Conservation (phyloP, 805 yeast species). For the Hanseniaspora singularis region DNA sequence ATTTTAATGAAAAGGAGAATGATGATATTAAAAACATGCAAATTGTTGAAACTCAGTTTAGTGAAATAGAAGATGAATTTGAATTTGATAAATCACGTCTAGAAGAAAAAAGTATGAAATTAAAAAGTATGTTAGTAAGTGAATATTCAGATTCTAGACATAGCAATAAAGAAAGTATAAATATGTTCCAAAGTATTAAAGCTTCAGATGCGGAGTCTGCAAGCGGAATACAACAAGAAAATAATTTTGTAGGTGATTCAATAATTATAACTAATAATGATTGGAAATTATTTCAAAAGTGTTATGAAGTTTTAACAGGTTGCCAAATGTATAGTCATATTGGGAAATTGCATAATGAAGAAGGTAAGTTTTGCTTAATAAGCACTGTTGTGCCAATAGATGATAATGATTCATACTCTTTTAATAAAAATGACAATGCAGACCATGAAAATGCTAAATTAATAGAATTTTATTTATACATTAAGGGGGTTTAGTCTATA, state of each 20-base stretch:
- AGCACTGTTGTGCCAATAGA: constrained; percentile 11
- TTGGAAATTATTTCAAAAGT: constrained; percentile 13
- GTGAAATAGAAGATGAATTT: too few relatives aligned
- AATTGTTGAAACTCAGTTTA: too few relatives aligned
- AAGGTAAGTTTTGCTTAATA: constrained; percentile 10
- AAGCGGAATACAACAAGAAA: neutral
- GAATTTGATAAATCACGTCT: too few relatives aligned
- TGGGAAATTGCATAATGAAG: neutral
- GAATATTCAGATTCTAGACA: neutral
- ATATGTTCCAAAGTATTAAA: too few relatives aligned
- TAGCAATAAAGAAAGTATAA: neutral
- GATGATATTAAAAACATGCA: too few relatives aligned
- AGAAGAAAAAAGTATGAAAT: too few relatives aligned
- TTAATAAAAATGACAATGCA: neutral
- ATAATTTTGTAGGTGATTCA: neutral
- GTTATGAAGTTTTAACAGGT: constrained; percentile 6
- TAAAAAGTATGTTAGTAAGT: too few relatives aligned
- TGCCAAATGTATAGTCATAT: constrained; percentile 13
- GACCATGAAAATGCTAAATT: neutral
- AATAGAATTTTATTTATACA: constrained; percentile 7
- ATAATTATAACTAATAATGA: constrained; percentile 11
- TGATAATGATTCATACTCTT: constrained; percentile 20
- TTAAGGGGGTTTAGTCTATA: neutral
- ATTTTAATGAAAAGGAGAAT: too few relatives aligned
- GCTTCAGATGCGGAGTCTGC: too few relatives aligned